Evolutionary conservation across 2,329 filamentous ascomycete species (phyloP), one percentile per base, ranked within the genome.

Genomic region (Cladosporium sp.): DNA sequence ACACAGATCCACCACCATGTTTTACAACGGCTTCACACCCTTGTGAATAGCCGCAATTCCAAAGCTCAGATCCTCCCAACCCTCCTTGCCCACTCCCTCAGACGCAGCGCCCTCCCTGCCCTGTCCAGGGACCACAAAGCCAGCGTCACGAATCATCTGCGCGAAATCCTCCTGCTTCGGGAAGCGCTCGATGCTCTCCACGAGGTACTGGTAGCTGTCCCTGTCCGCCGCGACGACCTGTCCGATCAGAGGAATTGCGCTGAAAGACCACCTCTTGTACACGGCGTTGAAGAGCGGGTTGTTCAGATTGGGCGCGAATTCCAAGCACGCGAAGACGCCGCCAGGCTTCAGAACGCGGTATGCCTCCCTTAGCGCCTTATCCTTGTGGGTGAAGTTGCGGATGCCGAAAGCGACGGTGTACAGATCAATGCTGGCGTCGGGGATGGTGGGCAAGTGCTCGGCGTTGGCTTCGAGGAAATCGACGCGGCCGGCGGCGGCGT

Each of bases 391-490:
- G 77, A 99, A 99, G 76, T 99, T 99, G 54, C 94, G 84, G 72
- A 99, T 97, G 34, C 94, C 94, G 70, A 99, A 99, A 0, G 93
- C 92, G 3, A 99, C 94, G 0, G 94, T 99, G 78, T 99, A 99
- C 5, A 99, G 82, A 73, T 99, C 94, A 58, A 97, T 81, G n/a
- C 83, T 88, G 70, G 82, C 81, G 67, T 84, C 80, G 2, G 87
- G 81, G 58, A 97, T 83, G 68, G 64, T 82, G 55, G 74, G 76
- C 30, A 97, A 83, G 51, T 84, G 78, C 70, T 97, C 90, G 8
- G 94, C 94, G 72, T 99, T 96, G 62, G 91, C 93, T 69, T 96
- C 88, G 66, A 97, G 82, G 76, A 96, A 99, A 58, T 75, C 73
- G n/a, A 88, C 71, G 3, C 84, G 75, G 9, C 76, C 73, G 1